A percentile compares a stretch with the other conserved stretches of the same genome.
Evolutionary conservation across 2,329 filamentous ascomycete genomes (phyloP).

Genomic region (Fusarium mexicanum): DNA sequence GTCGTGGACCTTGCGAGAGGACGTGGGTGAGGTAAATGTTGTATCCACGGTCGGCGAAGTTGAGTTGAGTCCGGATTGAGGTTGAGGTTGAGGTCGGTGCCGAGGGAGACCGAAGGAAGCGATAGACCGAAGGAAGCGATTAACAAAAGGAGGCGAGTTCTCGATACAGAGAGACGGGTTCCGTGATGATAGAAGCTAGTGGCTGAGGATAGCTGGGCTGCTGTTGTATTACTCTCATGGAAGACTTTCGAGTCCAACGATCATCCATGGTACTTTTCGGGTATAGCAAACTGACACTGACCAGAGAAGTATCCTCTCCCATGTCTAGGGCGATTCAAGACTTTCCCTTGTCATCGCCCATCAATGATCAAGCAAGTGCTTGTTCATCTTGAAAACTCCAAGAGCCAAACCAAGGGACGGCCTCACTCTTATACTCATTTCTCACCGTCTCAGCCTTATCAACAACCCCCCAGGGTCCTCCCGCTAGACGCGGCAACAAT

Average conservation of each 20-base stretch:
- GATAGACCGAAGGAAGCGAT: not conserved
- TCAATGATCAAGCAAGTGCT: not conserved
- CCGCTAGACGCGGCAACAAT: conserved; percentile 11
- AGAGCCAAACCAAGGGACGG: not conserved
- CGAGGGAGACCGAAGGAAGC: not conserved
- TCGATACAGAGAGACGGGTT: not conserved
- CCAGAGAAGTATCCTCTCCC: not conserved
- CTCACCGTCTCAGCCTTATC: conserved; percentile 16
- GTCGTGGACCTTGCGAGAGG: conserved; percentile 10
- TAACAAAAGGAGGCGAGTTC: conserved; percentile 11
- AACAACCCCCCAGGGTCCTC: not conserved
- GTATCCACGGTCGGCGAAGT: not conserved
- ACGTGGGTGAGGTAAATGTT: conserved; percentile 30
- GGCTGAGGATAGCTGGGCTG: not conserved
- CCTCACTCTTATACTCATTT: conserved; percentile 33
- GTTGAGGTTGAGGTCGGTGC: not conserved
- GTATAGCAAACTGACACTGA: not conserved
- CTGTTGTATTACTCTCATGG: not conserved
- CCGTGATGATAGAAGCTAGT: not conserved
- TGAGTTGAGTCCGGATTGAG: not conserved
- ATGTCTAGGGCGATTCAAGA: not conserved
- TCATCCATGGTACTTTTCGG: not conserved
- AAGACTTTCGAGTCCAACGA: not conserved
- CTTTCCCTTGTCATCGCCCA: not conserved
- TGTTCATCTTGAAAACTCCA: not conserved